A percentile compares a stretch with the other conserved stretches of the same genome.
Evolutionary conservation across 805 yeast genomes (phyloP).

Genomic region (Saccharomycopsis sp.): DNA sequence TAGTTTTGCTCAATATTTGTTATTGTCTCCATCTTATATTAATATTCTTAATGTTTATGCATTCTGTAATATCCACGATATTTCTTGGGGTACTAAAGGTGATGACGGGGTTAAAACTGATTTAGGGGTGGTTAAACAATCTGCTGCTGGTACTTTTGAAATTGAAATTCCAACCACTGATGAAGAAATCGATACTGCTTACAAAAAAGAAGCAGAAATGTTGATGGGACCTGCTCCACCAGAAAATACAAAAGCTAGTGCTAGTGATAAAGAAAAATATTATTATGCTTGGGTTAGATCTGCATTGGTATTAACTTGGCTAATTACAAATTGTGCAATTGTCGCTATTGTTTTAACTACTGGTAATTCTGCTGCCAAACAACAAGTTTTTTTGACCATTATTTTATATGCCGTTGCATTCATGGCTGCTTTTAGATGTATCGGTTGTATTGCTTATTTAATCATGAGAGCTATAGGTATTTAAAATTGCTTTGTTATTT

Average conservation of each 20-base stretch:
- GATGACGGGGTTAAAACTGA: conserved; percentile 50
- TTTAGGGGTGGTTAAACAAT: conserved; percentile 67
- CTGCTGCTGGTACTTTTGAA: conserved; percentile 53
- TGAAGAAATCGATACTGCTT: conserved; percentile 67
- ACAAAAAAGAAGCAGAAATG: conserved; percentile 52
- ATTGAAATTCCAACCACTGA: conserved; percentile 69
- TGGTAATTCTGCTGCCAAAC: conserved; percentile 27
- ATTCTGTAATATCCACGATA: conserved; percentile 91
- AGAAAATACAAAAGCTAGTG: conserved; percentile 30
- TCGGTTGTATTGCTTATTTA: conserved; percentile 63
- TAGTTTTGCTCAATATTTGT: conserved; percentile 70
- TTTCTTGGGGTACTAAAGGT: conserved; percentile 97
- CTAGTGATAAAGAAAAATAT: conserved; percentile 37
- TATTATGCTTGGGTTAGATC: conserved; percentile 91
- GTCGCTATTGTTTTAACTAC: conserved; percentile 60
- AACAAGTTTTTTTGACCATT: conserved; percentile 66
- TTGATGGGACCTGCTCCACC: conserved; percentile 31
- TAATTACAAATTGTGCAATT: conserved; percentile 72
- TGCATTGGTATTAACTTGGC: conserved; percentile 81
- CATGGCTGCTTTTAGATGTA: conserved; percentile 71
- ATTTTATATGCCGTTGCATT: conserved; percentile 90
- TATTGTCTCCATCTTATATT: conserved; percentile 81
- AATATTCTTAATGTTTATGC: conserved; percentile 91
- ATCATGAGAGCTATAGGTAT: too few relatives aligned
- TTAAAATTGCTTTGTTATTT: too few relatives aligned